Base-by-base conservation (phyloP, 1,284 basidiomycete genomes). In the Cystobasidium pallidum region DNA sequence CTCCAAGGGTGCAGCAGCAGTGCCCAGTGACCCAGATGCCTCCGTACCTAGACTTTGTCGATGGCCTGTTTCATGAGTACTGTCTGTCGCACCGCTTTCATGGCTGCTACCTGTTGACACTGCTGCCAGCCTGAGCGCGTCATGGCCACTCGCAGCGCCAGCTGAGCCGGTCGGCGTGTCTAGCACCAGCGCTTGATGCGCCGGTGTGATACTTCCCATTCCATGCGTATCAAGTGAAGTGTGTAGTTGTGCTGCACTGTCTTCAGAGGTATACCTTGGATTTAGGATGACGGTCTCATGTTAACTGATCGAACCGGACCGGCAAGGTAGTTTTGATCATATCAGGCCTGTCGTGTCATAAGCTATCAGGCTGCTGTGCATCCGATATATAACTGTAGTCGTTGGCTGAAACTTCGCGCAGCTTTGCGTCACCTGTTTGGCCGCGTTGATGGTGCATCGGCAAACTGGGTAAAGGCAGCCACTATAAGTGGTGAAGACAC, bases 181-280 rank as follows among this genome's bases (percentile, higher is more conserved):
- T 15, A 39, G 30, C 36, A 61, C 58, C 58, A 61, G 39, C 36
- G 58, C 58, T 36, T 15, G 15, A 6, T 26, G 39, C 41, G 58
- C 58, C 36, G 58, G 39, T 26, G 36, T 41, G 58, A 36, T 39
- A 34, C 28, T 13, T 28, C 13, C 36, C 58, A 61, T 61, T 24
- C 58, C 58, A 61, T 61, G 39, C 58, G 58, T 61, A 39, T 39
- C 36, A 13, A 7, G 26, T 45, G 1, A 24, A 24, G 32, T 34
- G 32, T 43, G 58, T 11, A 26, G 26, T 45, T 51, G 36, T 51
- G 58, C 21, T 45, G 34, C 34, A 13, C 15, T 24, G n/a, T n/a
- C 26, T 59, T 32, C 24, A 30, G 21, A 15, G 54, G 19, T 51
- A 51, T n/a, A n/a, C n/a, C n/a, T n/a, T n/a, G n/a, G n/a, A n/a